phyloP scores from a whole-genome alignment of 495 filamentous ascomycete genomes.

The Friedmanniomyces endolithicus region DNA sequence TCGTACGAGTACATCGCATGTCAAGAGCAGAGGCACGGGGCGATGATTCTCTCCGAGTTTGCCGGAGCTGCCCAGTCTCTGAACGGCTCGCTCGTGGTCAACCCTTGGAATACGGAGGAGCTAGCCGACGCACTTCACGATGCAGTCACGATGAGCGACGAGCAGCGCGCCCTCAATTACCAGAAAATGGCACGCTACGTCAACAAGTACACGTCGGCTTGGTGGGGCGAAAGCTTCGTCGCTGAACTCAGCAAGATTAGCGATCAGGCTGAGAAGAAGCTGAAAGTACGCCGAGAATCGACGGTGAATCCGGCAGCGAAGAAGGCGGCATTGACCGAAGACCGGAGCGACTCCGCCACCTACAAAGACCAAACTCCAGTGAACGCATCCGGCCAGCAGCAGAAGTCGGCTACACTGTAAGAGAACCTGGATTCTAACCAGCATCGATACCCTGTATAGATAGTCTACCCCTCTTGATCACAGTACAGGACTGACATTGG shows the following conservation, averaged over 20 bases:
- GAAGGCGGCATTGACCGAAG: background rate
- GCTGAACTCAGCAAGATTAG: slow-evolving; percentile 66
- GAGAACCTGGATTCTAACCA: background rate
- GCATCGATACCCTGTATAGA: background rate
- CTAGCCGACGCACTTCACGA: slow-evolving; percentile 73
- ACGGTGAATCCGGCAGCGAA: slow-evolving; percentile 1
- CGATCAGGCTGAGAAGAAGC: slow-evolving; percentile 38
- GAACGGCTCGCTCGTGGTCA: slow-evolving; percentile 75
- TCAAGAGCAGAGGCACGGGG: slow-evolving; percentile 69
- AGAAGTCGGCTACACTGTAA: background rate
- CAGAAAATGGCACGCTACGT: slow-evolving; percentile 72
- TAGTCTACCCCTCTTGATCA: background rate
- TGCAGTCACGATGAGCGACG: slow-evolving; percentile 71
- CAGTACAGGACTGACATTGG: background rate
- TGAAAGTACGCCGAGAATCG: slow-evolving; percentile 12
- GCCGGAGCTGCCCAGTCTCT: slow-evolving; percentile 79
- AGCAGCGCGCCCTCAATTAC: slow-evolving; percentile 71
- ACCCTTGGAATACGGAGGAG: slow-evolving; percentile 85
- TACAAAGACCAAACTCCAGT: background rate
- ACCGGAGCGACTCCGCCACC: background rate
- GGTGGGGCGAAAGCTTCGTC: slow-evolving; percentile 96
- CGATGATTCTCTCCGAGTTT: slow-evolving; percentile 87
- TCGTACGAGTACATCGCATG: slow-evolving; percentile 93
- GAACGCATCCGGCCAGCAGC: background rate
- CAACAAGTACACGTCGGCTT: slow-evolving; percentile 81